Conservation (phyloP, 2,329 filamentous ascomycete species). For the Alternaria brassicae region DNA sequence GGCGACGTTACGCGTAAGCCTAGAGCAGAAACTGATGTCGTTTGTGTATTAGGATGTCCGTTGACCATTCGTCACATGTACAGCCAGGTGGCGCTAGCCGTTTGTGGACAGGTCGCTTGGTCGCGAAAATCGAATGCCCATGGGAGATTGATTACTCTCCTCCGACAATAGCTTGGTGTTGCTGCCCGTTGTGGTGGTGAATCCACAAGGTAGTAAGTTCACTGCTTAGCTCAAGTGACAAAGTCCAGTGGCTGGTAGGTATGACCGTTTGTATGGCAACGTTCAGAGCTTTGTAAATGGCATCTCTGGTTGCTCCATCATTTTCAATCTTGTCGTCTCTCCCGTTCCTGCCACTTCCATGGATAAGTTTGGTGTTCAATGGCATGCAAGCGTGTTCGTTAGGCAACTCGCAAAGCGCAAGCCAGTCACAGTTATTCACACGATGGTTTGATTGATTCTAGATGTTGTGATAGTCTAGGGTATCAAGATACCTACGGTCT, state of each 20-base stretch:
- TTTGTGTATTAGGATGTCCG: neutral
- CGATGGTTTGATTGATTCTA: neutral
- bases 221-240: too few species aligned
- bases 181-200: neutral
- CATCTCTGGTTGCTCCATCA: neutral
- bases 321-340: neutral
- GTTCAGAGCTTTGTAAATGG: neutral
- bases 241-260: neutral
- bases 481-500: neutral
- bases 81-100: neutral
- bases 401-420: neutral
- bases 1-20: slow-evolving; percentile 1
- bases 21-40: neutral
- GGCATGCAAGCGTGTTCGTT: neutral
- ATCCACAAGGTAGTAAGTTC: too few species aligned
- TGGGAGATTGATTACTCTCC: neutral
- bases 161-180: neutral
- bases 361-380: neutral
- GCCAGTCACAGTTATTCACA: neutral
- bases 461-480: neutral
- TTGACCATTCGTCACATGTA: neutral
- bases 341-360: neutral
- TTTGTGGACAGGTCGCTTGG: neutral
- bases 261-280: too few species aligned
- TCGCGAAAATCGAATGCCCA: neutral